Base-by-base conservation (phyloP, 1,284 basidiomycete genomes). In the Trichosporon faecale region DNA sequence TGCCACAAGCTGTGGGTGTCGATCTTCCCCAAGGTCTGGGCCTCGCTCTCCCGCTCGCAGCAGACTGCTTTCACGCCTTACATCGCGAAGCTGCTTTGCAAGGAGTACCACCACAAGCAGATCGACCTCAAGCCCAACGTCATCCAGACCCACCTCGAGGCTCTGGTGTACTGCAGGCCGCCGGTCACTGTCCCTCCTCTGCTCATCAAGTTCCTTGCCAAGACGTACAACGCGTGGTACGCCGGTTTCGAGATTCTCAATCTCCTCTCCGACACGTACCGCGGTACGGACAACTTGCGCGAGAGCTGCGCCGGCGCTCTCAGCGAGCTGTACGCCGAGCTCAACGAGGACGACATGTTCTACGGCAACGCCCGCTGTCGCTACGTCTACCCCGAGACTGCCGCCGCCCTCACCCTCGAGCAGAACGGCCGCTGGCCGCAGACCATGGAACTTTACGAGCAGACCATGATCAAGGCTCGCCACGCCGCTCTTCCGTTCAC, bases 361-460 rank as follows among this genome's bases (percentile, higher is more conserved):
- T 97, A 99, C 81, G 97, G 97, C 5, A 85, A 98, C 29, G 99
- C 97, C 91, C 89, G 97, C 35, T 89, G 92, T 68, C 91, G 96
- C 25, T 92, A 90, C 72, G 87, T 95, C 44, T 94, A 94, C 77
- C 85, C 88, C 8, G 97, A 99, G 78, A 98, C 95, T 3, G 98
- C 98, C 74, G 89, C 91, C 21, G 95, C 92, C 3, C 87, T 99
- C 67, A 91, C 94, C 4, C 95, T 92, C 77, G 98, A 99, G 85
- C 97, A 99, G 83, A 94, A 93, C 73, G 97, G 98, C 18, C 91
- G 97, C 87, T 99, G 96, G 95, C 91, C 92, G 40, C 91, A 96
- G 79, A 95, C 97, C 0, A 89, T 94, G 70, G 88, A 88, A 74
- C 88, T 91, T 66, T 98, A 99, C 84, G 97, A 99, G 83, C 86